Evolutionary conservation across 2,329 filamentous ascomycete species (phyloP), one percentile per base, ranked within the genome.

Genomic region (Ophiostoma sp.): DNA sequence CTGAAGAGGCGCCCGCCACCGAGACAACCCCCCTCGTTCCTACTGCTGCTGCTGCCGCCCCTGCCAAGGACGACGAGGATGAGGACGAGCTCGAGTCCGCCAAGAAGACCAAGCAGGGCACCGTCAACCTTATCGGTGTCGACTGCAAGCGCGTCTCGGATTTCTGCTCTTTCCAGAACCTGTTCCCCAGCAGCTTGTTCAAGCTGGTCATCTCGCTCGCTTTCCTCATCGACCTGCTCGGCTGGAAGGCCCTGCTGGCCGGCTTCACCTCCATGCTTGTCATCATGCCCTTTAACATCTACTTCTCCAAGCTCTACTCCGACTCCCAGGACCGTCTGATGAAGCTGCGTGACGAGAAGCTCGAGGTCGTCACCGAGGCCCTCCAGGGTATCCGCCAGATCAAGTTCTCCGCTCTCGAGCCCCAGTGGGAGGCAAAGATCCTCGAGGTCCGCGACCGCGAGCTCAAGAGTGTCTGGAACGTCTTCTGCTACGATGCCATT

Each of bases 311-410:
- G 76, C 81, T 82, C 27, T 92, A 92, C 75, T 81, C 88, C 0
- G 81, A 80, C 31, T 85, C 88, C 4, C 89, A 93, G 75, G 89
- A 90, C 70, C 81, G 83, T 67, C 78, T 94, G 67, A 94, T 94
- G 90, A 91, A 90, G 76, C 83, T 89, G 36, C 84, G 91, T 64
- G 92, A 94, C 77, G 83, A 87, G 69, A 94, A 94, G 78, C 84
- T 93, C 79, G 89, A 85, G 0, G 85, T 93, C 17, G 85, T 95
- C 39, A 91, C 90, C 0, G 91, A 95, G 77, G 90, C 89, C 0
- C 80, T 95, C 1, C 86, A 91, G 74, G 91, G 91, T 8, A 94
- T 94, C 73, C 86, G 91, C 1, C 92, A 95, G 78, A 92, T 95
- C 80, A 95, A 95, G 76, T 93, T 94, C 74, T 90, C 90, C 0